These are phyloP conservation scores for Tylopilus sp. DNA, from an alignment of 1,284 basidiomycete genomes.

Conservation along the genomic window DNA sequence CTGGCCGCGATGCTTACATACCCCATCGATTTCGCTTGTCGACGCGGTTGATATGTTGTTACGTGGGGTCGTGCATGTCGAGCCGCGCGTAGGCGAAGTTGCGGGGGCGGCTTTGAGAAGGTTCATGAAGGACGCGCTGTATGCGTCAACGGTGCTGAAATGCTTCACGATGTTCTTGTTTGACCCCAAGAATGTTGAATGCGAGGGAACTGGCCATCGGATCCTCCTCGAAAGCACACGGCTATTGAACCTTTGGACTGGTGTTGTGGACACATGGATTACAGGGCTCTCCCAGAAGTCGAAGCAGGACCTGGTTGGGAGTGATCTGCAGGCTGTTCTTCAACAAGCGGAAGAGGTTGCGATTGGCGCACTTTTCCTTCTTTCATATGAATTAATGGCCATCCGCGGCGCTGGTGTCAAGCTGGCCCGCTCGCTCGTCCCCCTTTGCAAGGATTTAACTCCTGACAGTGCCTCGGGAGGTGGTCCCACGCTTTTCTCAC, in stretches of 20 bases:
- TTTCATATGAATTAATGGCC: slow-evolving; percentile 55
- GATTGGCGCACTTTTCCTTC: slow-evolving; percentile 72
- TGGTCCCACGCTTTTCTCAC: slow-evolving; percentile 20
- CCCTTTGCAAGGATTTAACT: slow-evolving; percentile 39
- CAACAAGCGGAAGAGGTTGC: slow-evolving; percentile 59
- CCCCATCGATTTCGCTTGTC: slow-evolving; percentile 43
- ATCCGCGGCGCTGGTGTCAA: slow-evolving; percentile 58
- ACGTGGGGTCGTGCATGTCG: slow-evolving; percentile 78
- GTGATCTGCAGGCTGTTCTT: slow-evolving; percentile 37
- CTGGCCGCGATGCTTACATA: slow-evolving; percentile 78
- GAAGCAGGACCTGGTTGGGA: slow-evolving; percentile 39
- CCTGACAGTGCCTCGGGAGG: slow-evolving; percentile 30
- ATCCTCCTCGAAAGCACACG: slow-evolving; percentile 61
- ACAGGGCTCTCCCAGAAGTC: slow-evolving; percentile 42
- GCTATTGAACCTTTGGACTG: slow-evolving; percentile 71
- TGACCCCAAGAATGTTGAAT: slow-evolving; percentile 61
- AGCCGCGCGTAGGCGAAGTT: slow-evolving; percentile 67
- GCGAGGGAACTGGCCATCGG: slow-evolving; percentile 61
- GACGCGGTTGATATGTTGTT: slow-evolving; percentile 79
- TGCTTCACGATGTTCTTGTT: slow-evolving; percentile 77
- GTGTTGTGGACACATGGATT: slow-evolving; percentile 69
- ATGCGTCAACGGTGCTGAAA: slow-evolving; percentile 61
- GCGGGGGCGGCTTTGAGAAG: slow-evolving; percentile 69
- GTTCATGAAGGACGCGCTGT: slow-evolving; percentile 60
- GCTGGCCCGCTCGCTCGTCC: slow-evolving; percentile 51